Percentiles rank a stretch among this genome's conserved stretches.
phyloP scores from a whole-genome alignment of 495 filamentous ascomycete species.

The Penicillium steckii region DNA sequence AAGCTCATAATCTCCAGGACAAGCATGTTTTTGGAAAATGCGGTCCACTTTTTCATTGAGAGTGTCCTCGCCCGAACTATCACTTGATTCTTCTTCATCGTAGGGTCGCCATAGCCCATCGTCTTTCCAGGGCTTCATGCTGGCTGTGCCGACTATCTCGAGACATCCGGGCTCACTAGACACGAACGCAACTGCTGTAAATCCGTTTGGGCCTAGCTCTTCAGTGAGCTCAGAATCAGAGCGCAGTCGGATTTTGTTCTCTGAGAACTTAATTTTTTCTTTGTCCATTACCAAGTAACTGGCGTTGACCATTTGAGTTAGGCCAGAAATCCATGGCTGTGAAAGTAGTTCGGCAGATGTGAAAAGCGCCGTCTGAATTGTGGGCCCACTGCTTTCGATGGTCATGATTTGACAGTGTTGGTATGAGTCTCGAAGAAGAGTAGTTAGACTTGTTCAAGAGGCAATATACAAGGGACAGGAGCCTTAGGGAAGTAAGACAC shows the following conservation, averaged over 20 bases:
- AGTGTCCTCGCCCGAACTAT: background rate
- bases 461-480: too few relatives aligned
- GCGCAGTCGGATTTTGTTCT: conserved; percentile 4
- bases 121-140: conserved; percentile 19
- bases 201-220: conserved; percentile 5
- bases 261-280: conserved; percentile 3
- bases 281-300: conserved; percentile 14
- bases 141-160: conserved; percentile 14
- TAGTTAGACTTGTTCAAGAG: background rate
- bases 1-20: conserved; percentile 12
- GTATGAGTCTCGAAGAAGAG: background rate
- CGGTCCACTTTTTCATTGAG: background rate
- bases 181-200: conserved; percentile 12
- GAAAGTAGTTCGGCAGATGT: conserved; percentile 9
- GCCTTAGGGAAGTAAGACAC: too few relatives aligned
- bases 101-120: conserved; percentile 12
- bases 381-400: background rate
- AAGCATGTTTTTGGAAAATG: background rate
- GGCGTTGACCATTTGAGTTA: conserved; percentile 14
- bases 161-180: background rate
- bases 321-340: conserved; percentile 11
- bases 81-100: background rate
- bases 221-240: conserved; percentile 6
- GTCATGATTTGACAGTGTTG: background rate
- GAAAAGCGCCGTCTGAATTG: conserved; percentile 6